These are phyloP conservation scores for Cucurbita moschata DNA, from an alignment of 306 rosid genomes.

Conservation along the genomic window DNA sequence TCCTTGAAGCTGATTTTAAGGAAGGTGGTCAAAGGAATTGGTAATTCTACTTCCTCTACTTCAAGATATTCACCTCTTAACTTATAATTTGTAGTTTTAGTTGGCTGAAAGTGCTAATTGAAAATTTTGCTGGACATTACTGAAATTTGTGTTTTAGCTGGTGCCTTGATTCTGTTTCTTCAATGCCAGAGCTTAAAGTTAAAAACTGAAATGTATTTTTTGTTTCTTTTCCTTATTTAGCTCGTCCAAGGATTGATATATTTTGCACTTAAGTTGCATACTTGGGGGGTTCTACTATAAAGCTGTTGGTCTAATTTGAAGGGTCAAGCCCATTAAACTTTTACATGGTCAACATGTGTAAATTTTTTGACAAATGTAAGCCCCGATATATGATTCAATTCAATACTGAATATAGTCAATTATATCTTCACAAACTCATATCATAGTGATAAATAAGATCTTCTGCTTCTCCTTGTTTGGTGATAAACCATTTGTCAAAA, in stretches of 20 bases:
- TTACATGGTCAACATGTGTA: not conserved
- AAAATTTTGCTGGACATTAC: not conserved
- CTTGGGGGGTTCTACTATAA: not conserved
- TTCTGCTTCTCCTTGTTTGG: not conserved
- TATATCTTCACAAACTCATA: not conserved
- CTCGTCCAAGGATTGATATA: not conserved
- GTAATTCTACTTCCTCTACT: constrained; percentile 13
- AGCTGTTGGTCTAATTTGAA: not conserved
- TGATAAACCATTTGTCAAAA: not conserved
- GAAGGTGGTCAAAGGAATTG: constrained; percentile 94
- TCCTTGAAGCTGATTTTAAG: constrained; percentile 65
- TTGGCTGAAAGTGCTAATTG: not conserved
- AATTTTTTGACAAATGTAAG: not conserved
- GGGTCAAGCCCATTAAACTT: not conserved
- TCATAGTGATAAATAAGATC: not conserved
- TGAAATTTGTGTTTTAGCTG: not conserved
- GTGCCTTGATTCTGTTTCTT: not conserved
- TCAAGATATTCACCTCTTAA: not conserved
- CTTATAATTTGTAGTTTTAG: not conserved
- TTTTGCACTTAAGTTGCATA: not conserved
- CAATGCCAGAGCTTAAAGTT: not conserved
- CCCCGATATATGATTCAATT: not conserved
- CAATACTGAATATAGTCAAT: not conserved
- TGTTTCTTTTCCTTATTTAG: too few species aligned
- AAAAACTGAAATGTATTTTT: too few species aligned